phyloP scores from a whole-genome alignment of 129 eudicot species.

The Smallanthus sonchifolius region DNA sequence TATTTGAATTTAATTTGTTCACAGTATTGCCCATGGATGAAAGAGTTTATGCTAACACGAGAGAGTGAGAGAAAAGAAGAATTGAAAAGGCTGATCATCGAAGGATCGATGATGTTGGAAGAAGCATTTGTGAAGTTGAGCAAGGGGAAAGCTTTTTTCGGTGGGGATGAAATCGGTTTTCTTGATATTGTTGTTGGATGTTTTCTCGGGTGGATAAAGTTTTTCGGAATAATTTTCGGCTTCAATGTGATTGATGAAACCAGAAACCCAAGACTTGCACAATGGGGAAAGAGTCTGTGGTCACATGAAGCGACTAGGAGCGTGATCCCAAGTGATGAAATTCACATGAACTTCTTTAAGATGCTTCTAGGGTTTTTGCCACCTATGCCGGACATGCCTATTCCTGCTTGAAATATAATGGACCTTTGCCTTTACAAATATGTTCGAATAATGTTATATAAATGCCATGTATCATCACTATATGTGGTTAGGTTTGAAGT shows the following conservation, averaged over 20 bases:
- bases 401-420: too few relatives aligned
- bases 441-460: too few relatives aligned
- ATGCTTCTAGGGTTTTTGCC: not conserved
- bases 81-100: not conserved
- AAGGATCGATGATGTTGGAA: conserved; percentile 30
- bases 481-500: too few relatives aligned
- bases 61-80: conserved; percentile 9
- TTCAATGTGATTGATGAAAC: conserved; percentile 30
- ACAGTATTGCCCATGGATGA: not conserved
- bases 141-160: conserved; percentile 48
- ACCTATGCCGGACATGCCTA: not conserved
- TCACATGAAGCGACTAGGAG: conserved; percentile 24
- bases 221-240: conserved; percentile 12
- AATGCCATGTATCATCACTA: too few relatives aligned
- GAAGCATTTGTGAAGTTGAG: conserved; percentile 40
- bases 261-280: conserved; percentile 26
- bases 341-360: not conserved
- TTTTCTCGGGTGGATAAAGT: conserved; percentile 40
- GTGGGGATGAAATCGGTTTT: conserved; percentile 46
- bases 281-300: conserved; percentile 23
- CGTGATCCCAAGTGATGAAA: conserved; percentile 3
- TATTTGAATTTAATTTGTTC: too few relatives aligned
- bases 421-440: too few relatives aligned
- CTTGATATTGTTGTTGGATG: conserved; percentile 51
- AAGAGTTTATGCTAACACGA: not conserved